Evolutionary conservation across 2,329 filamentous ascomycete species (phyloP).

Genomic region (Pezicula rhizophila): DNA sequence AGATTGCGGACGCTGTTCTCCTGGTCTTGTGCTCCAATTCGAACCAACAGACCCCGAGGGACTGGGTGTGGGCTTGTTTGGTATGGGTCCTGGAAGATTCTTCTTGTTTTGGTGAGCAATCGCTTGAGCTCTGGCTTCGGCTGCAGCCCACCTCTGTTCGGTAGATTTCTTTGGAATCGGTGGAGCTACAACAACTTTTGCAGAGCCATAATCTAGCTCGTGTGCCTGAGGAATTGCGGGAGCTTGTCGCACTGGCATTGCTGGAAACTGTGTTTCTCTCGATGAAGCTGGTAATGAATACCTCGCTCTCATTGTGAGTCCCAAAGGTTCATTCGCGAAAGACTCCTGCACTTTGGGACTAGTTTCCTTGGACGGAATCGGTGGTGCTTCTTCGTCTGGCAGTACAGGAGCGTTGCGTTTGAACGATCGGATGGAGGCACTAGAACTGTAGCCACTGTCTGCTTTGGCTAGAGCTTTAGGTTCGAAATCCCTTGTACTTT

Average conservation of each 20-base stretch:
- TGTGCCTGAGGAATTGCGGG: constrained; percentile 10
- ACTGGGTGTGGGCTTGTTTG: background rate
- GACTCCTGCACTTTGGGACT: constrained; percentile 4
- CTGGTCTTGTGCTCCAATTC: constrained; percentile 5
- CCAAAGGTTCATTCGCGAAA: constrained; percentile 4
- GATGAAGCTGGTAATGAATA: constrained; percentile 13
- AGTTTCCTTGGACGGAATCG: constrained; percentile 11
- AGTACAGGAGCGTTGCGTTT: constrained; percentile 14
- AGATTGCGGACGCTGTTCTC: constrained; percentile 9
- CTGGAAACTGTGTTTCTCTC: constrained; percentile 2
- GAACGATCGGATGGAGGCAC: constrained; percentile 50
- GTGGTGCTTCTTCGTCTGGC: constrained; percentile 11
- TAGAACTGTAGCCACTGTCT: constrained; percentile 58
- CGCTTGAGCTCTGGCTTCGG: background rate
- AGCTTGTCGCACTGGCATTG: constrained; percentile 7
- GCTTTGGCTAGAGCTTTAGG: constrained; percentile 45
- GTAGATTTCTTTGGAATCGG: constrained; percentile 1
- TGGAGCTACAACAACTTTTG: background rate
- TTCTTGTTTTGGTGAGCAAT: background rate
- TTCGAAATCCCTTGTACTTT: constrained; percentile 7
- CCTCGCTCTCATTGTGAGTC: constrained; percentile 7
- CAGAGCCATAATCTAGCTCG: background rate
- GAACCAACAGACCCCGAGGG: background rate
- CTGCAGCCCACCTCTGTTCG: constrained; percentile 1
- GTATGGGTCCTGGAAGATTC: background rate